phyloP scores from a whole-genome alignment of 1,139 yeast genomes.

The Magnusiomyces fungicola region DNA sequence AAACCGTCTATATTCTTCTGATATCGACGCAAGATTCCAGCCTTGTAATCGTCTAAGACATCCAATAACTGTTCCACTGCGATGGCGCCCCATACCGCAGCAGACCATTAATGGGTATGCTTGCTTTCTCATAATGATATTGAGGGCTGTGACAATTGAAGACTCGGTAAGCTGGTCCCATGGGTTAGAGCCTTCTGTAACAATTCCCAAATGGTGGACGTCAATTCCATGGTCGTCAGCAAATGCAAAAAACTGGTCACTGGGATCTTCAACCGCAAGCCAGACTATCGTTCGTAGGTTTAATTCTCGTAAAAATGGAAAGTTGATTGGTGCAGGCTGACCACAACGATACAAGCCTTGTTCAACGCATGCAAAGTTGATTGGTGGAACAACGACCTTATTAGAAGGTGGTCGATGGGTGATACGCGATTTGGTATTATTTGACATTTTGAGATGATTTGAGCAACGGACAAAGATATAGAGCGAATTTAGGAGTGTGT shows the following conservation, averaged over 20 bases:
- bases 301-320: constrained; percentile 70
- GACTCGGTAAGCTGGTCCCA: constrained; percentile 95
- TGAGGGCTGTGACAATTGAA: constrained; percentile 71
- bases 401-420: constrained; percentile 23
- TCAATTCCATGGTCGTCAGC: constrained; percentile 65
- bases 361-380: constrained; percentile 93
- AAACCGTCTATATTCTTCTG: constrained; percentile 89
- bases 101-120: constrained; percentile 83
- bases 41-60: constrained; percentile 85
- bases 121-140: constrained; percentile 60
- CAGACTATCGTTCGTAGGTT: constrained; percentile 76
- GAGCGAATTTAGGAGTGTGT: too few relatives aligned
- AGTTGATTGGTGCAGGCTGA: constrained; percentile 93
- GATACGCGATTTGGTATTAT: constrained; percentile 3
- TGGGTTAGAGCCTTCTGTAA: constrained; percentile 70
- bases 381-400: constrained; percentile 74
- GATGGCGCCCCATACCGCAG: constrained; percentile 96
- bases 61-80: constrained; percentile 94
- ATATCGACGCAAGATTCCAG: constrained; percentile 91
- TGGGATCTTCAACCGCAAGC: constrained; percentile 95
- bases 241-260: constrained; percentile 75
- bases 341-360: constrained; percentile 80
- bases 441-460: too few relatives aligned
- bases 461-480: too few relatives aligned
- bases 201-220: constrained; percentile 49